Conservation (phyloP, 164 flowering plant genomes). For the Kalanchoe fedtschenkoi region DNA sequence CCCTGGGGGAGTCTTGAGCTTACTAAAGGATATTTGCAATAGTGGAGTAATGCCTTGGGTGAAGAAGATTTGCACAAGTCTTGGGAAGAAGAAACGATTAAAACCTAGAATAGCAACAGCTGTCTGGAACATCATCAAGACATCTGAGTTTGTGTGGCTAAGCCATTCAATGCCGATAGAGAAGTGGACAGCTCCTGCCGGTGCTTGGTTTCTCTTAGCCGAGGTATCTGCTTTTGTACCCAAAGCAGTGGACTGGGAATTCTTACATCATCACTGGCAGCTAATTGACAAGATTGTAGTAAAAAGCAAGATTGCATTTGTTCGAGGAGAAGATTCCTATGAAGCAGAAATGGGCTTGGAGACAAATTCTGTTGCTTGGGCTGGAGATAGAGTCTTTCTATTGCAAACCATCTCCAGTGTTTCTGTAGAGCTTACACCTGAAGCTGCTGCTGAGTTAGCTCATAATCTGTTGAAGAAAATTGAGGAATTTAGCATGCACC, state of each 20-base stretch:
- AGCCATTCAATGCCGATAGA: constrained; percentile 49
- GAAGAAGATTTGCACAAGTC: constrained; percentile 63
- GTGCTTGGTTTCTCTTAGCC: constrained; percentile 91
- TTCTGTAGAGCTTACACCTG: constrained; percentile 72
- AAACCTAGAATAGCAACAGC: constrained; percentile 47
- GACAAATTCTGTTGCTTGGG: constrained; percentile 60
- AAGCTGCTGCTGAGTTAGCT: constrained; percentile 85
- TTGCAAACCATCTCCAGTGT: constrained; percentile 89
- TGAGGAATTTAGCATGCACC: constrained; percentile 81
- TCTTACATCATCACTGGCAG: constrained; percentile 88
- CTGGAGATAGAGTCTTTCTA: constrained; percentile 78
- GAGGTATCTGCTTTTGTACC: constrained; percentile 78
- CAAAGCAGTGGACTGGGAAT: constrained; percentile 76
- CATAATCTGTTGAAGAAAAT: constrained; percentile 65
- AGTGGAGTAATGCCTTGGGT: constrained; percentile 78
- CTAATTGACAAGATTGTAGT: constrained; percentile 49
- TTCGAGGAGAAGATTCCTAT: constrained; percentile 16
- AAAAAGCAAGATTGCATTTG: constrained; percentile 15
- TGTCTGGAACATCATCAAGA: constrained; percentile 65
- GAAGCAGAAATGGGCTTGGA: constrained; percentile 23
- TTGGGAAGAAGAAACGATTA: constrained; percentile 84
- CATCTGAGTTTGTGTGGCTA: constrained; percentile 76
- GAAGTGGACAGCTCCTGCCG: constrained; percentile 93
- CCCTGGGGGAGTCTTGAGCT: constrained; percentile 46
- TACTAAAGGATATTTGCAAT: constrained; percentile 53